These are phyloP conservation scores for Pulveroboletus sp. DNA, from an alignment of 768 basidiomycete genomes.

Conservation along the genomic window DNA sequence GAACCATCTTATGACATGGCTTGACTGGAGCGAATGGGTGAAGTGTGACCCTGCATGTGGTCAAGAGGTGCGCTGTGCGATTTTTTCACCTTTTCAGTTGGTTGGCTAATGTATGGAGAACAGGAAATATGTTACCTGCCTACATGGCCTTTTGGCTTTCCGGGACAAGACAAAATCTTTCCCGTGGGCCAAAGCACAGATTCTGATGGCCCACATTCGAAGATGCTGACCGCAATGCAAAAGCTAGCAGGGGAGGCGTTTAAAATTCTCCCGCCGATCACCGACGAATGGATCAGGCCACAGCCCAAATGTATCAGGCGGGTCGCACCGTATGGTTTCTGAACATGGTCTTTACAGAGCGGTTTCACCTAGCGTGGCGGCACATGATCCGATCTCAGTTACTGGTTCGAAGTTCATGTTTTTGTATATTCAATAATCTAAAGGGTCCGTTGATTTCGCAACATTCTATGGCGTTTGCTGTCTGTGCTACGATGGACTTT, in stretches of 20 bases:
- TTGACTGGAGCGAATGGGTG: conserved; percentile 50
- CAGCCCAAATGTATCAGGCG: conserved; percentile 12
- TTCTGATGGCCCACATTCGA: background rate
- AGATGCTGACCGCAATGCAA: background rate
- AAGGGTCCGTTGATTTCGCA: background rate
- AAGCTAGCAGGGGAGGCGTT: background rate
- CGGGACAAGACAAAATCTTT: background rate
- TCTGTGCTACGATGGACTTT: background rate
- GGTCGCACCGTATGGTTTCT: conserved; percentile 3
- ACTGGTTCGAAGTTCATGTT: background rate
- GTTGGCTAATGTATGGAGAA: background rate
- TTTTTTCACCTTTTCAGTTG: background rate
- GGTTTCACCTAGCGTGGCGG: background rate
- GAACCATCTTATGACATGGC: conserved; percentile 40
- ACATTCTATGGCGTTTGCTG: background rate
- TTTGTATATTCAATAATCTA: background rate
- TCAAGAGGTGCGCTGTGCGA: conserved; percentile 32
- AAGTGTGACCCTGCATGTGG: conserved; percentile 43
- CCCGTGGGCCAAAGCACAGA: background rate
- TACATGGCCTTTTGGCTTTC: conserved; percentile 16
- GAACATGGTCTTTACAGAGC: background rate
- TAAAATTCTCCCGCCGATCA: background rate
- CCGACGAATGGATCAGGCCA: conserved; percentile 8
- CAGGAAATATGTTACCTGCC: conserved; percentile 21
- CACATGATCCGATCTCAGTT: background rate